These are phyloP conservation scores for Proliferodiscus dingleyae DNA, from an alignment of 2,329 filamentous ascomycete genomes.

Conservation along the genomic window DNA sequence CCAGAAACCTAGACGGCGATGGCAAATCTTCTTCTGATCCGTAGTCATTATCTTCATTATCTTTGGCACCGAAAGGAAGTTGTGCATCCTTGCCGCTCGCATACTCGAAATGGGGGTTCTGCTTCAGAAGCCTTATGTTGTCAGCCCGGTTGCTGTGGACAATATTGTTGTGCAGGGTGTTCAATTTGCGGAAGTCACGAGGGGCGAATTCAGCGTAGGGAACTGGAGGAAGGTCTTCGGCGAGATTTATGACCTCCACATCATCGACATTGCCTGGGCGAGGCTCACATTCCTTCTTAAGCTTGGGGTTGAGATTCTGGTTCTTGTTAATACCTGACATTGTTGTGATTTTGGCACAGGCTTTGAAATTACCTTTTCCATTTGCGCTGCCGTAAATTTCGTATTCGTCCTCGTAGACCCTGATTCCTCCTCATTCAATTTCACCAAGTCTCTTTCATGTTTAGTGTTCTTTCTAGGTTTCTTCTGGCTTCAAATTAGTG, in stretches of 20 bases:
- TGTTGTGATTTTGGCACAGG: no score
- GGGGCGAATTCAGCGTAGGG: conserved; percentile 21
- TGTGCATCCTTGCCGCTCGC: conserved; percentile 18
- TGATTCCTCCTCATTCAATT: no score
- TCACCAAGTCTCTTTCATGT: background rate
- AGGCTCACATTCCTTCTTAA: conserved; percentile 5
- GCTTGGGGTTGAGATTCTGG: conserved; percentile 9
- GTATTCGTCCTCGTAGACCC: no score
- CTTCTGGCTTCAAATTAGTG: no score
- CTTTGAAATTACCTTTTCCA: background rate
- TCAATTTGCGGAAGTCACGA: conserved; percentile 26
- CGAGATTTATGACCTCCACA: conserved; percentile 29
- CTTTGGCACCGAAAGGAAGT: conserved; percentile 16
- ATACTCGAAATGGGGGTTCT: conserved; percentile 26
- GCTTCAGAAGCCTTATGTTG: conserved; percentile 22
- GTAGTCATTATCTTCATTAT: conserved; percentile 1
- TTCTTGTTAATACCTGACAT: background rate
- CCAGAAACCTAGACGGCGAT: conserved; percentile 32
- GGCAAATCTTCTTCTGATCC: conserved; percentile 34
- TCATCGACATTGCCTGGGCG: conserved; percentile 7
- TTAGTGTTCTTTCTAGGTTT: no score
- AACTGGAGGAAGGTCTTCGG: conserved; percentile 13
- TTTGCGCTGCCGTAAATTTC: background rate
- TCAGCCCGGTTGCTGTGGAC: conserved; percentile 17
- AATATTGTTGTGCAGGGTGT: conserved; percentile 28